phyloP scores from a whole-genome alignment of 805 yeast genomes.

The Suhomyces sp. region DNA sequence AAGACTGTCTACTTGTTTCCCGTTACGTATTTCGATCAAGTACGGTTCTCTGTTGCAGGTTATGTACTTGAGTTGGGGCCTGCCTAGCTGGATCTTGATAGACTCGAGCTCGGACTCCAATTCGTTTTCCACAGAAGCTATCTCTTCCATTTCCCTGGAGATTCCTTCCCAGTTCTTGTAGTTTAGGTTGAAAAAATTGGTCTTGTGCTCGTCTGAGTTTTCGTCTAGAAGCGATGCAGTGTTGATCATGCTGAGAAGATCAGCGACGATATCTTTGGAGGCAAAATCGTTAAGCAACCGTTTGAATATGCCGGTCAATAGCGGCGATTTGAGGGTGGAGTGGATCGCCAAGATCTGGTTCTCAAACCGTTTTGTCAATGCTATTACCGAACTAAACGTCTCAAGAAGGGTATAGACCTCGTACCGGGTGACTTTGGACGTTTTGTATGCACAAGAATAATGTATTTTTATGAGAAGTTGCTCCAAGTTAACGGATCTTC shows the following conservation, averaged over 20 bases:
- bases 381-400: slow-evolving; percentile 25
- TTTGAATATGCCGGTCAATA: slow-evolving; percentile 37
- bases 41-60: slow-evolving; percentile 65
- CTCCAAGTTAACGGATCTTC: slow-evolving; percentile 32
- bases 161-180: slow-evolving; percentile 40
- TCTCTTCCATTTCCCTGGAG: slow-evolving; percentile 30
- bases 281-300: slow-evolving; percentile 32
- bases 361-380: slow-evolving; percentile 28
- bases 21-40: slow-evolving; percentile 70
- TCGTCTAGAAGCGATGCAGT: slow-evolving; percentile 51
- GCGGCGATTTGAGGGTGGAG: slow-evolving; percentile 27
- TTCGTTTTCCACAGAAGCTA: slow-evolving; percentile 42
- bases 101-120: slow-evolving; percentile 52
- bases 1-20: slow-evolving; percentile 47
- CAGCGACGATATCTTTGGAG: slow-evolving; percentile 25
- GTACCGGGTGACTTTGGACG: slow-evolving; percentile 28
- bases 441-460: slow-evolving; percentile 29
- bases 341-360: slow-evolving; percentile 35
- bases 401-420: slow-evolving; percentile 31
- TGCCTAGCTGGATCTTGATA: slow-evolving; percentile 44
- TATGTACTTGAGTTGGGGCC: slow-evolving; percentile 56
- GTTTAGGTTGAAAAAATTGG: slow-evolving; percentile 40
- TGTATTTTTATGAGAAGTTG: slow-evolving; percentile 35
- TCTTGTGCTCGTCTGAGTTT: slow-evolving; percentile 42
- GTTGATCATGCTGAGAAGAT: slow-evolving; percentile 50